Evolutionary conservation across 371 early-diverging fungal genomes (phyloP).

Genomic region (Umbelopsis sp.): DNA sequence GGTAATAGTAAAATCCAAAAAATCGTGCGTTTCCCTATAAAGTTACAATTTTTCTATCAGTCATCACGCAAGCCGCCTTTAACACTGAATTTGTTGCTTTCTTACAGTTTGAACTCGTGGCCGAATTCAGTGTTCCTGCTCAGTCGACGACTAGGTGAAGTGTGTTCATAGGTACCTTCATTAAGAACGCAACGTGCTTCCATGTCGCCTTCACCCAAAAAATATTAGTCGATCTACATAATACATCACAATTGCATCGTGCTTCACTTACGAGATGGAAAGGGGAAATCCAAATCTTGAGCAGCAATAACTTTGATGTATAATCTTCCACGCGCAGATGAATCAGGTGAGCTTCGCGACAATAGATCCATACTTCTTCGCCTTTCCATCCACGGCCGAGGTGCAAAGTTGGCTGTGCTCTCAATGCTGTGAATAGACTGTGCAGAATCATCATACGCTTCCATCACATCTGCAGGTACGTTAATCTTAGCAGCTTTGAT

Average conservation of each 20-base stretch:
- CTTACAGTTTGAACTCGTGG: conserved; percentile 11
- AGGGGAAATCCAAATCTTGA: conserved; percentile 10
- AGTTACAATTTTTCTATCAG: neutral
- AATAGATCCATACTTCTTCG: conserved; percentile 8
- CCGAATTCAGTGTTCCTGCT: conserved; percentile 11
- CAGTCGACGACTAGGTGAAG: neutral
- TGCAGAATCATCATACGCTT: neutral
- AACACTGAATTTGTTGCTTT: neutral
- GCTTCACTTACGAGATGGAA: neutral
- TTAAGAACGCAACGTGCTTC: conserved; percentile 13
- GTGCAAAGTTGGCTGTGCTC: conserved; percentile 14
- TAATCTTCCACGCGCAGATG: conserved; percentile 1
- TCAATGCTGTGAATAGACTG: conserved; percentile 12
- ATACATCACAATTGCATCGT: neutral
- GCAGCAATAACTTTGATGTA: conserved; percentile 1
- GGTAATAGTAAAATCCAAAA: conserved; percentile 7
- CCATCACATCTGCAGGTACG: neutral
- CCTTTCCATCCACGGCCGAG: conserved; percentile 7
- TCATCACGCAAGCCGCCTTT: neutral
- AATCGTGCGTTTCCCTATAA: conserved; percentile 13
- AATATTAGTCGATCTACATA: neutral
- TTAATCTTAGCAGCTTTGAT: neutral
- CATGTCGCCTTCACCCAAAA: neutral
- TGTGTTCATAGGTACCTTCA: conserved; percentile 10
- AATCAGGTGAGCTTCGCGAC: conserved; percentile 18